phyloP scores from a whole-genome alignment of 352 stramenopile species.

The Poterioochromonas sp. region DNA sequence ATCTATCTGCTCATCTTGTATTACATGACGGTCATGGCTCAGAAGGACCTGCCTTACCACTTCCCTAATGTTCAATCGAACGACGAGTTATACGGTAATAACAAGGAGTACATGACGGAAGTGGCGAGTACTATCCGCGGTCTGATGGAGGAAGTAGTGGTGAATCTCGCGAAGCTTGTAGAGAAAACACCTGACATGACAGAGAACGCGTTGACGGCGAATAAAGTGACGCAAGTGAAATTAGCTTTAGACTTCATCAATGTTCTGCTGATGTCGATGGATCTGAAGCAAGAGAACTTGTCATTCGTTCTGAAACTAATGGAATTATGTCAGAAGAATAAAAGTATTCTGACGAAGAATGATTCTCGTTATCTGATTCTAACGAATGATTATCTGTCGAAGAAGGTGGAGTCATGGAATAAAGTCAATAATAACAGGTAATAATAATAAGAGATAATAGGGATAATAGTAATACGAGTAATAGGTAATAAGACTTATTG shows the following conservation, averaged over 20 bases:
- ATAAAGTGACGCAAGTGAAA: slow-evolving; percentile 46
- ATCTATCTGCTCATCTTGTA: slow-evolving; percentile 37
- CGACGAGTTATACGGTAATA: slow-evolving; percentile 64
- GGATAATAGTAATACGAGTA: too few species aligned
- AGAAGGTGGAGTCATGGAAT: too few species aligned
- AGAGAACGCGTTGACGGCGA: too few species aligned
- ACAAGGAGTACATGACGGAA: slow-evolving; percentile 52
- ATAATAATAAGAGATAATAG: too few species aligned
- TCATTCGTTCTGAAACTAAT: slow-evolving; percentile 8
- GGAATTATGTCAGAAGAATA: background rate
- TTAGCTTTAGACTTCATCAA: slow-evolving; percentile 61
- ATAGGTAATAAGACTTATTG: too few species aligned
- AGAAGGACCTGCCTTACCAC: slow-evolving; percentile 39
- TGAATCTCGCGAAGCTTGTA: background rate
- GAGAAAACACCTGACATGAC: background rate
- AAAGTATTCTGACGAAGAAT: background rate
- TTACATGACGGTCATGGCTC: slow-evolving; percentile 35
- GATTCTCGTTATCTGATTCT: background rate
- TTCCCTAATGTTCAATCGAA: slow-evolving; percentile 61
- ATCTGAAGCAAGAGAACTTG: background rate
- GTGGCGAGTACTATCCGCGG: slow-evolving; percentile 52
- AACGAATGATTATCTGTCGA: too few species aligned
- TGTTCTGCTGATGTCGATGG: slow-evolving; percentile 47
- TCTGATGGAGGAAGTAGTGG: slow-evolving; percentile 50
- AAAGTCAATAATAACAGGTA: too few species aligned